Evolutionary conservation across 106 monocot genomes (phyloP).

Genomic region (Dendrobium catenatum): DNA sequence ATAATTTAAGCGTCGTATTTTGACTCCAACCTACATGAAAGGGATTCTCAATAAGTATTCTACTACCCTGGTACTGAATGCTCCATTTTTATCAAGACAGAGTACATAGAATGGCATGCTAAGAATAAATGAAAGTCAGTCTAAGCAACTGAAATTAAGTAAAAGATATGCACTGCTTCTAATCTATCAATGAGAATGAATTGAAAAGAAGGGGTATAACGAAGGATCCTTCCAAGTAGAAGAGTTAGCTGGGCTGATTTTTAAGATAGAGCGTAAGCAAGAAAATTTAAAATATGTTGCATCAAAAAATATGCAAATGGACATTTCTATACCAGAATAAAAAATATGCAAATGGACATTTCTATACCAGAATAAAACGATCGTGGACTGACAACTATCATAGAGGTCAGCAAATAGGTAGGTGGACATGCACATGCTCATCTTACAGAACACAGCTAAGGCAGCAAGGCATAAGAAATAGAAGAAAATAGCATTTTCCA

Average conservation of each 20-base stretch:
- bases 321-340: too few species aligned
- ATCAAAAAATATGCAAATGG: not conserved
- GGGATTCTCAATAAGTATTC: not conserved
- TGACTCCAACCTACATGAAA: not conserved
- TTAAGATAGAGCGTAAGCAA: not conserved
- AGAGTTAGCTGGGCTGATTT: not conserved
- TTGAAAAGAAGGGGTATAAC: not conserved
- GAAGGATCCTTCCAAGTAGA: not conserved
- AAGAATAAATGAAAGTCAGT: not conserved
- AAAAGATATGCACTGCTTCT: not conserved
- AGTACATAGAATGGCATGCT: not conserved
- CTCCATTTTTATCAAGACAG: not conserved
- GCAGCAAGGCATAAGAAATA: not conserved
- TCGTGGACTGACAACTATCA: too few species aligned
- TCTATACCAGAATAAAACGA: not conserved
- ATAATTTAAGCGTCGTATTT: not conserved
- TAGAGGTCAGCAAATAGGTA: too few species aligned
- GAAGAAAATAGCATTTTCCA: not conserved
- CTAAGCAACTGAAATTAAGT: not conserved
- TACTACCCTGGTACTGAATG: not conserved
- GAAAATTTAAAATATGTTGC: not conserved
- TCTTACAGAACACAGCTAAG: not conserved
- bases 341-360: not conserved
- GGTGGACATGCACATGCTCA: too few species aligned
- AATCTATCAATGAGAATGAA: not conserved